Percentiles rank a stretch among this genome's conserved stretches.
phyloP scores from a whole-genome alignment of 768 basidiomycete species.

The Albatrellus ellisii region DNA sequence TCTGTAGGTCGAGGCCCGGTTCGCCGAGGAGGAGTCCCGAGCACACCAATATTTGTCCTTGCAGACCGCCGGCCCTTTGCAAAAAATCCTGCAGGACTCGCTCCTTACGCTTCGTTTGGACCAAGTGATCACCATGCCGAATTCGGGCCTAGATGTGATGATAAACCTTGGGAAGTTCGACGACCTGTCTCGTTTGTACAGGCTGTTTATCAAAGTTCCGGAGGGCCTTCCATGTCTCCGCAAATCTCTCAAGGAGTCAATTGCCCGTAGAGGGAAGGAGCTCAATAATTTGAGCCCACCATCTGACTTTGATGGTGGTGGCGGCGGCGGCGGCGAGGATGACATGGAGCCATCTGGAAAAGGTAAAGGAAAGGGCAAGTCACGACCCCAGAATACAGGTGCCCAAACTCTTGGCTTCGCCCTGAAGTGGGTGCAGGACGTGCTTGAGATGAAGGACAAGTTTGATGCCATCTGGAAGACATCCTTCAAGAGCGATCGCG shows the following conservation, averaged over 20 bases:
- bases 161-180: conserved; percentile 66
- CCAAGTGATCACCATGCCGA: conserved; percentile 63
- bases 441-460: conserved; percentile 83
- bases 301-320: conserved; percentile 22
- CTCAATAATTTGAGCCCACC: conserved; percentile 52
- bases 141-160: conserved; percentile 82
- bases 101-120: conserved; percentile 69
- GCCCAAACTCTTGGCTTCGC: conserved; percentile 46
- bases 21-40: conserved; percentile 74
- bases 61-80: conserved; percentile 54
- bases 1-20: conserved; percentile 61
- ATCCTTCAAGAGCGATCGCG: conserved; percentile 61
- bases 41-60: conserved; percentile 78
- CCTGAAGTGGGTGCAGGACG: conserved; percentile 86
- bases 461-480: conserved; percentile 66
- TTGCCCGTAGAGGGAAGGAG: conserved; percentile 60
- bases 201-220: conserved; percentile 55
- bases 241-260: conserved; percentile 55
- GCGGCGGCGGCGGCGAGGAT: conserved; percentile 21
- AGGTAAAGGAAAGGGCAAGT: conserved; percentile 41
- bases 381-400: conserved; percentile 23
- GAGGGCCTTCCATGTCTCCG: conserved; percentile 53
- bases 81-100: conserved; percentile 60
- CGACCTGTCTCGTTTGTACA: conserved; percentile 70
- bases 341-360: conserved; percentile 24